phyloP scores from a whole-genome alignment of 2,329 filamentous ascomycete species.

The Apiospora pterosperma region DNA sequence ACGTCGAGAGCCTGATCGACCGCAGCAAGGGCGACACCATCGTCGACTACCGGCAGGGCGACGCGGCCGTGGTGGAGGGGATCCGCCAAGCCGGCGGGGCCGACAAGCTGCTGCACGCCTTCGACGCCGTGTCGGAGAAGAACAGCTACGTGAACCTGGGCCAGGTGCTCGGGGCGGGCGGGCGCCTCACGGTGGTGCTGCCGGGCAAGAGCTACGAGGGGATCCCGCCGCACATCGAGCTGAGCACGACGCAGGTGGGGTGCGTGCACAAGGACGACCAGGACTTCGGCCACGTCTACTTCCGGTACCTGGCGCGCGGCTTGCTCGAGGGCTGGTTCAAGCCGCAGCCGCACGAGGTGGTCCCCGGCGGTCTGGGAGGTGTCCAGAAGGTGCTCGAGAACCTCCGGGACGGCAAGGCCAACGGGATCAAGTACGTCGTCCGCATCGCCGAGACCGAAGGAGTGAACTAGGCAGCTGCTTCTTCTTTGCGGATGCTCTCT shows the following conservation, averaged over 20 bases:
- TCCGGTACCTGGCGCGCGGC: slow-evolving; percentile 32
- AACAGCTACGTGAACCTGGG: slow-evolving; percentile 42
- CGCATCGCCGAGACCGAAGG: slow-evolving; percentile 26
- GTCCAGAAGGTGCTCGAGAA: slow-evolving; percentile 32
- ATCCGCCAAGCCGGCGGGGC: slow-evolving; percentile 39
- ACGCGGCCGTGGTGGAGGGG: slow-evolving; percentile 44
- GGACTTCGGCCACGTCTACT: slow-evolving; percentile 27
- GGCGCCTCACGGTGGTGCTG: slow-evolving; percentile 36
- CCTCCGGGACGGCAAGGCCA: slow-evolving; percentile 33
- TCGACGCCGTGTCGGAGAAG: slow-evolving; percentile 56
- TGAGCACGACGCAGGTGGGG: slow-evolving; percentile 18
- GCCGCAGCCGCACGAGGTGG: slow-evolving; percentile 32
- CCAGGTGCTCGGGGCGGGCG: slow-evolving; percentile 33
- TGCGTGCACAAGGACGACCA: slow-evolving; percentile 16
- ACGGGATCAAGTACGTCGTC: slow-evolving; percentile 43
- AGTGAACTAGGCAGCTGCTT: slow-evolving; percentile 2
- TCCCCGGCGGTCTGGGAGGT: slow-evolving; percentile 29
- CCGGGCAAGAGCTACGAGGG: slow-evolving; percentile 23
- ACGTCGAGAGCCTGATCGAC: slow-evolving; percentile 52
- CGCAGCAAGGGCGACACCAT: slow-evolving; percentile 51
- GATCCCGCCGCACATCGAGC: slow-evolving; percentile 20
- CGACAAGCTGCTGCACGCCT: slow-evolving; percentile 44
- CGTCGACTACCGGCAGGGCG: slow-evolving; percentile 58
- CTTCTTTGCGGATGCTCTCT: background rate
- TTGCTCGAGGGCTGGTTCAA: slow-evolving; percentile 37